These are phyloP conservation scores for Noccaea caerulescens DNA, from an alignment of 345 rosid species.

Conservation along the genomic window DNA sequence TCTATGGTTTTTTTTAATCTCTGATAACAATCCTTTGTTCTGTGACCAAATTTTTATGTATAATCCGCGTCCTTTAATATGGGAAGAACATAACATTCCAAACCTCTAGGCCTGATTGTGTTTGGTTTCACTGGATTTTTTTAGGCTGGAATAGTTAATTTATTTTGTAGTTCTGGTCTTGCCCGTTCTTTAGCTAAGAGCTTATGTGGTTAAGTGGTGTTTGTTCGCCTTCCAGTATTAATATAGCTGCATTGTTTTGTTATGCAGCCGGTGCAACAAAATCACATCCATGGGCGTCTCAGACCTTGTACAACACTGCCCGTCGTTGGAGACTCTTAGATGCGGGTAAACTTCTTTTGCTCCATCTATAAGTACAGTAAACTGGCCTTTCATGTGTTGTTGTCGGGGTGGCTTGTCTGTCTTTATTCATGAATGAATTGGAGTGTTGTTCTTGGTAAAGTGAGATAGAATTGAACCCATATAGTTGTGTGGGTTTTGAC, in stretches of 20 bases:
- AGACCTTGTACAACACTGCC: conserved; percentile 68
- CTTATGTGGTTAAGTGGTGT: conserved; percentile 5
- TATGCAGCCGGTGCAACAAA: conserved; percentile 68
- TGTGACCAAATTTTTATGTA: neutral
- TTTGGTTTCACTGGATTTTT: neutral
- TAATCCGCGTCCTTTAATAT: neutral
- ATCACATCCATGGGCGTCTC: conserved; percentile 69
- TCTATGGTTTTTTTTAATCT: conserved; percentile 4
- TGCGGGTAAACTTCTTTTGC: conserved; percentile 61
- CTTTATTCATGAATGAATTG: neutral
- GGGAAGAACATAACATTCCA: conserved; percentile 11
- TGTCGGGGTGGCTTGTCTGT: neutral
- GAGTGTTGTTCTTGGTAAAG: conserved; percentile 11
- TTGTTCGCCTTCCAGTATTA: neutral
- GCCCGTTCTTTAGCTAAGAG: conserved; percentile 19
- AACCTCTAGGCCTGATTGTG: neutral
- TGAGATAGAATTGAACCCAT: conserved; percentile 21
- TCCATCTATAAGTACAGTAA: neutral
- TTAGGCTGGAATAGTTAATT: neutral
- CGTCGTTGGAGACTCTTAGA: conserved; percentile 73
- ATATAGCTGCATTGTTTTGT: conserved; percentile 17
- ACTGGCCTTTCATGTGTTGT: neutral
- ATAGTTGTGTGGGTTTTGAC: conserved; percentile 48
- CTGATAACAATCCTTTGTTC: neutral
- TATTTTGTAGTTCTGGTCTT: conserved; percentile 2